Evolutionary conservation across 2,329 filamentous ascomycete species (phyloP), one percentile per base, ranked within the genome.

Genomic region (Laburnicola sp.): DNA sequence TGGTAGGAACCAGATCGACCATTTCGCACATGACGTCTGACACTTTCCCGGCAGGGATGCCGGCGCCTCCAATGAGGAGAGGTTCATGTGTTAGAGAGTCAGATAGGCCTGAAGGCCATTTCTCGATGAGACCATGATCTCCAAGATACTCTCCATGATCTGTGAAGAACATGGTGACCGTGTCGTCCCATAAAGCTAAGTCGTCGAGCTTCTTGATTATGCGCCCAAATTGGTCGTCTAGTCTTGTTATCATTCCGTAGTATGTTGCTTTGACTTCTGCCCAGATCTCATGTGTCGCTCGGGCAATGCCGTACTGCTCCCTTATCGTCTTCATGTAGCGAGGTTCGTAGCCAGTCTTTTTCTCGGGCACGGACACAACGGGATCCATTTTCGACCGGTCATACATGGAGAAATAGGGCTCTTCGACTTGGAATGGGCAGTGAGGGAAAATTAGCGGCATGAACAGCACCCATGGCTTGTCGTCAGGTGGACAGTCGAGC

Each of bases 381-480:
- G n/a, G n/a, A n/a, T n/a, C n/a, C 37, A 40, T 40, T 1, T 62
- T 45, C 0, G 56, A 44, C 3, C 75, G 70, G 27, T 76, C 66
- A 42, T 80, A 78, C 74, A 78, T 77, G 7, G 71, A 75, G 49
- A 79, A 78, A 47, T 74, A 79, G 0, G 76, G 77, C 59, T 79
- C 76, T 49, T 80, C 77, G 1, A 79, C 76, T 22, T 74, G 66
- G 31, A 79, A 79, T 0, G 76, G 76, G n/a, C 73, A 76, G 53
- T 79, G 74, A 0, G 77, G 75, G 52, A 79, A 77, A 4, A 75
- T 57, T 0, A 77, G 58, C 0, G 76, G 75, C 68, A 78, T 62
- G 47, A 76, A 78, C 0, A 78, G 51, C 0, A 77, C 71, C 74
- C 73, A 78, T 1, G 75, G 75, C 50, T 70, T 70, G 30, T 55